Conservation (phyloP, 192 early-diverging fungal species). For the Backusella macrospora region DNA sequence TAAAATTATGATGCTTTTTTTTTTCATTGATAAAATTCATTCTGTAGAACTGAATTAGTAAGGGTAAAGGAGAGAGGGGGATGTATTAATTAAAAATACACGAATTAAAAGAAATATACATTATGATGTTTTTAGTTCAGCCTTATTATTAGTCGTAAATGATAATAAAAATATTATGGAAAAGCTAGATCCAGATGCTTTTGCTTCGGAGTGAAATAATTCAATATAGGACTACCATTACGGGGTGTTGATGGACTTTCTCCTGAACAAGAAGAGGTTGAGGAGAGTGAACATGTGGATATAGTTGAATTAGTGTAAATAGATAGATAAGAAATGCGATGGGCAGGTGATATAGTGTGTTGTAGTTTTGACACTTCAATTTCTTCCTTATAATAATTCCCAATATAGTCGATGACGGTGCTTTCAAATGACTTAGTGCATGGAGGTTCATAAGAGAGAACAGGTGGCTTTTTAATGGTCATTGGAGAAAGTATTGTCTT, state of each 20-base stretch:
- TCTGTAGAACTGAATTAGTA: not conserved
- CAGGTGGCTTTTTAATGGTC: not conserved
- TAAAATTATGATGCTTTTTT: conserved; percentile 1
- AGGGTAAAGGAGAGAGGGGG: not conserved
- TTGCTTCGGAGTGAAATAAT: not conserved
- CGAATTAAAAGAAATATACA: not conserved
- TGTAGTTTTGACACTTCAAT: conserved; percentile 10
- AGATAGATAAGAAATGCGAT: conserved; percentile 4
- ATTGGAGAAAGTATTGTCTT: not conserved
- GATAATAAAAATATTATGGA: not conserved
- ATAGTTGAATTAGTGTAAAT: conserved; percentile 8
- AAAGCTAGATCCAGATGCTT: not conserved
- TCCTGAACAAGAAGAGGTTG: not conserved
- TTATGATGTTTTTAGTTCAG: not conserved
- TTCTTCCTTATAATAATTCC: conserved; percentile 3
- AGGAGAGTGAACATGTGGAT: conserved; percentile 10
- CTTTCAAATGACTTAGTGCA: conserved; percentile 21
- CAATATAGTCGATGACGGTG: conserved; percentile 13
- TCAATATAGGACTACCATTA: conserved; percentile 22
- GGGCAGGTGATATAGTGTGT: not conserved
- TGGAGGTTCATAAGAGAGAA: not conserved
- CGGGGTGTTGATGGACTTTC: conserved; percentile 17
- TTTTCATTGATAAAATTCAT: not conserved
- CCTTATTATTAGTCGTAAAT: not conserved
- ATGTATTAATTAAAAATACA: conserved; percentile 1